Evolutionary conservation across 257 asterid species (phyloP), one percentile per base, ranked within the genome.

Genomic region (Gentiana dahurica): DNA sequence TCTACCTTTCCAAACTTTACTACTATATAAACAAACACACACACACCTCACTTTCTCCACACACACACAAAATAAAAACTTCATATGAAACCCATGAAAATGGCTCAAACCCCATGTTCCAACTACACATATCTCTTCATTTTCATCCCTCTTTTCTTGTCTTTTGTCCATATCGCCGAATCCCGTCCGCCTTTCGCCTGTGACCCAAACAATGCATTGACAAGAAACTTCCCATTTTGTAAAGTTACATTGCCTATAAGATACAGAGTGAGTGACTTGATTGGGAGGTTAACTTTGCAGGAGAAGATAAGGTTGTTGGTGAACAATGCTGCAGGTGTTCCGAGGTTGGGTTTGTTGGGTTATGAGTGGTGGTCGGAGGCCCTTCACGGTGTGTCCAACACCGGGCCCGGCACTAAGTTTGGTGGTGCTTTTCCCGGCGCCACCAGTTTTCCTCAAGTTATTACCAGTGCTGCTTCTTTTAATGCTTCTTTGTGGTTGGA

Each of bases 301-400:
- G 97, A 89, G 54, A 89, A 89, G 47, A 77, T 86, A 0, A 61
- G 93, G 60, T 57, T 63, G 12, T 60, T 89, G 2, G 97, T 81
- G 11, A 89, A 86, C 51, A 86, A 86, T 77, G 97, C 97, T 2
- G 95, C 95, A 0, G 90, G 94, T 24, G 80, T 89, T 0, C 79
- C 65, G 15, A 68, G 97, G 62, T 62, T 86, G 4, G 95, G 95
- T 4, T 81, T 89, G 2, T 65, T 51, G 44, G 90, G 97, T 12
- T 86, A 79, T 61, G 95, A 89, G 79, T 86, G 97, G 97, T 89
- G 97, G 97, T 86, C 94, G 47, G 97, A 89, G 81, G 97, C 95
- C 0, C 82, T 89, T 2, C 97, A 89, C 65, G 97, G 97, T 49
- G 90, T 89, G n/a, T 81, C 97, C 3, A 74, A 73, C 60, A 73